These are phyloP conservation scores for Fusarium concolor DNA, from an alignment of 2,329 filamentous ascomycete species.

Conservation along the genomic window DNA sequence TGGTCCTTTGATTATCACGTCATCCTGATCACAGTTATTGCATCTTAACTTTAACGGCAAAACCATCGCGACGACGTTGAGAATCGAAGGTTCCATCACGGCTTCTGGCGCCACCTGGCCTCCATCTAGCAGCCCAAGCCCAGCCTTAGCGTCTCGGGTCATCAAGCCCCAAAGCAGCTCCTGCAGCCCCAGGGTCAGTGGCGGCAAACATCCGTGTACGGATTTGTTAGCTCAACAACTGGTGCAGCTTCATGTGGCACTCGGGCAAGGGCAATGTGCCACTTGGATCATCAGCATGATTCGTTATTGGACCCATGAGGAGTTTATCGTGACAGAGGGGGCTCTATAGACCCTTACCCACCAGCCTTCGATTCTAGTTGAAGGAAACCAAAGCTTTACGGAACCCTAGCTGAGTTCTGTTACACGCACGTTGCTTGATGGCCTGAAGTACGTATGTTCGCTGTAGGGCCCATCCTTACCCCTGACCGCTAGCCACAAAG, in stretches of 20 bases:
- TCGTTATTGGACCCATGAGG: slow-evolving; percentile 8
- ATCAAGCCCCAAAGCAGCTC: slow-evolving; percentile 27
- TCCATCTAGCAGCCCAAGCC: slow-evolving; percentile 15
- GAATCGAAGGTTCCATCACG: slow-evolving; percentile 38
- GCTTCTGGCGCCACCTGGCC: slow-evolving; percentile 34
- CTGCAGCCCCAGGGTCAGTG: slow-evolving; percentile 21
- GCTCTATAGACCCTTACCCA: background rate
- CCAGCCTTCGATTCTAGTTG: no score
- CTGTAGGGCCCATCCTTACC: slow-evolving; percentile 22
- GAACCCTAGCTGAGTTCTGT: slow-evolving; percentile 19
- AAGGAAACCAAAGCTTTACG: background rate
- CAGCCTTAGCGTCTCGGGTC: slow-evolving; percentile 31
- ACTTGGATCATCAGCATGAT: slow-evolving; percentile 1
- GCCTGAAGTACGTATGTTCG: slow-evolving; percentile 7
- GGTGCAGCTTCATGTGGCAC: slow-evolving; percentile 21
- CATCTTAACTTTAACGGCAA: slow-evolving; percentile 3
- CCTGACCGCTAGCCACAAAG: slow-evolving; percentile 28
- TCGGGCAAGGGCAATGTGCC: slow-evolving; percentile 20
- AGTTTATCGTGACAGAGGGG: background rate
- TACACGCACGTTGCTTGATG: slow-evolving; percentile 18
- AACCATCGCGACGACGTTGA: slow-evolving; percentile 2
- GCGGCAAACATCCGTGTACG: slow-evolving; percentile 34
- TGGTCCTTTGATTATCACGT: background rate
- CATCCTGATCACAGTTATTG: background rate
- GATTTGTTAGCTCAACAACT: slow-evolving; percentile 11